phyloP scores from a whole-genome alignment of 139 green algal species.

The Dunaliella primolecta region DNA sequence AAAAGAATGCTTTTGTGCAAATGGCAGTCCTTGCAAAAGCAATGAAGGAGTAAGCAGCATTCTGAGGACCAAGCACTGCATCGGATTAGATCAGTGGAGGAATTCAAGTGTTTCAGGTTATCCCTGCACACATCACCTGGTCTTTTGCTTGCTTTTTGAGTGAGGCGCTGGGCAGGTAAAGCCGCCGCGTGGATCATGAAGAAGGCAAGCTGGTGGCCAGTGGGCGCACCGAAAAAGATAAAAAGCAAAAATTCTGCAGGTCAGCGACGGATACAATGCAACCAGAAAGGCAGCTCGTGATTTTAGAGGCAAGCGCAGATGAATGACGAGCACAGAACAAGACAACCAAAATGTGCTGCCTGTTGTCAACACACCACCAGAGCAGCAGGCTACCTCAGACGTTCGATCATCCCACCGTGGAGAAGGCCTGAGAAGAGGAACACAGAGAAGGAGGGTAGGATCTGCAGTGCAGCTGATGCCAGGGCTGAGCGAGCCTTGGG shows the following conservation, averaged over 20 bases:
- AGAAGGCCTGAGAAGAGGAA: slow-evolving; percentile 21
- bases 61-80: too few species aligned
- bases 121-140: background rate
- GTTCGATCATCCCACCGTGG: too few species aligned
- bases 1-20: background rate
- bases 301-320: too few species aligned
- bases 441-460: slow-evolving; percentile 8
- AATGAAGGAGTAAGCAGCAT: background rate
- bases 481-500: background rate
- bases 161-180: background rate
- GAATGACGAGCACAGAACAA: too few species aligned
- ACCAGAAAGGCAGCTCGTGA: too few species aligned
- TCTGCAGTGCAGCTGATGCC: background rate
- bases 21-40: background rate
- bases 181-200: slow-evolving; percentile 10
- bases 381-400: too few species aligned
- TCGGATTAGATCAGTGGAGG: too few species aligned
- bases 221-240: slow-evolving; percentile 23
- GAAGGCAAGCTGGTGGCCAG: slow-evolving; percentile 22
- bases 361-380: too few species aligned
- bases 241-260: slow-evolving; percentile 6
- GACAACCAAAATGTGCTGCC: too few species aligned
- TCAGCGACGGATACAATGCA: background rate
- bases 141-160: background rate
- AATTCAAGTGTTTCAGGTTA: background rate